phyloP scores from a whole-genome alignment of 1,139 yeast species.

The Zygoascus meyerae region DNA sequence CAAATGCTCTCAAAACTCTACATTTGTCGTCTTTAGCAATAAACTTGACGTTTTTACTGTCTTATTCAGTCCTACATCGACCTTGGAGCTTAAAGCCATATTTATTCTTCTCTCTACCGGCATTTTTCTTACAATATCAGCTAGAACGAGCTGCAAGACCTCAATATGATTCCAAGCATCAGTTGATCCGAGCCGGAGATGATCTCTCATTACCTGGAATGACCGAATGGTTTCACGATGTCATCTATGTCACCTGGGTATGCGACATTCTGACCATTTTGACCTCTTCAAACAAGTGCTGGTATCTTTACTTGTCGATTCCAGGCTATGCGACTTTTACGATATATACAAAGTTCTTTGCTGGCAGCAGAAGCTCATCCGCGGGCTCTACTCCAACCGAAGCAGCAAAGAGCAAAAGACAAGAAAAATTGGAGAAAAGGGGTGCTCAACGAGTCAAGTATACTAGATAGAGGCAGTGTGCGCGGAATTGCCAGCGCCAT shows the following conservation, averaged over 20 bases:
- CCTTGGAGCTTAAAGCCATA: slow-evolving; percentile 51
- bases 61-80: slow-evolving; percentile 44
- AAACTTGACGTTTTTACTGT: slow-evolving; percentile 40
- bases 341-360: slow-evolving; percentile 31
- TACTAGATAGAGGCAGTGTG: slow-evolving; percentile 1
- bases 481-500: no score
- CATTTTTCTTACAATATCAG: slow-evolving; percentile 47
- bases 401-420: slow-evolving; percentile 44
- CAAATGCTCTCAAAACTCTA: slow-evolving; percentile 48
- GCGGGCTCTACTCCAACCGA: slow-evolving; percentile 8
- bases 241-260: slow-evolving; percentile 63
- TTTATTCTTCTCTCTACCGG: slow-evolving; percentile 54
- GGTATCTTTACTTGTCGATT: slow-evolving; percentile 47
- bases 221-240: slow-evolving; percentile 72
- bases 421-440: slow-evolving; percentile 46
- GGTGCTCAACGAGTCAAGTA: slow-evolving; percentile 36
- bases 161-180: slow-evolving; percentile 39
- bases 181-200: slow-evolving; percentile 51
- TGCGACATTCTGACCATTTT: slow-evolving; percentile 52
- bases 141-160: slow-evolving; percentile 70
- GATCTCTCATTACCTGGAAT: slow-evolving; percentile 63
- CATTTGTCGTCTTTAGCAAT: slow-evolving; percentile 45
- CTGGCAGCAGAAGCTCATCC: slow-evolving; percentile 15
- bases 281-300: slow-evolving; percentile 54
- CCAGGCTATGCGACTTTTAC: slow-evolving; percentile 57